These are phyloP conservation scores for Tylopilus vinaceipallidus DNA, from an alignment of 768 basidiomycete genomes.

Conservation along the genomic window DNA sequence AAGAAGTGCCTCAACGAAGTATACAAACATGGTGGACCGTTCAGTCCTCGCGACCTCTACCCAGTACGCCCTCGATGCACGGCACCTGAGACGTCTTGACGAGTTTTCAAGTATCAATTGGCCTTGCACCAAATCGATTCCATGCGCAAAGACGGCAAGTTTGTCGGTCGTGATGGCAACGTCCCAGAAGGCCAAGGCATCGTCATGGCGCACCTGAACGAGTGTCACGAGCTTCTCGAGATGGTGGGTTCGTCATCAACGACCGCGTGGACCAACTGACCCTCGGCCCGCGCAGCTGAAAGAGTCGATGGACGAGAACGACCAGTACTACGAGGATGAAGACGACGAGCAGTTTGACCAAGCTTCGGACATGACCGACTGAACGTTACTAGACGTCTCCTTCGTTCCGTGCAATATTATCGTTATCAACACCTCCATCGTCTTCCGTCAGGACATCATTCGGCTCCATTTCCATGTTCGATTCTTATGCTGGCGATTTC, in stretches of 20 bases:
- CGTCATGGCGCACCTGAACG: slow-evolving; percentile 91
- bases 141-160: slow-evolving; percentile 90
- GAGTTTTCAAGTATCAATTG: slow-evolving; percentile 71
- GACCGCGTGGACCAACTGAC: neutral
- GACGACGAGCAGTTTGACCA: slow-evolving; percentile 35
- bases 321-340: slow-evolving; percentile 52
- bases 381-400: neutral
- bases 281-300: slow-evolving; percentile 45
- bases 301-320: slow-evolving; percentile 75
- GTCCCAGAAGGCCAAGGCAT: slow-evolving; percentile 97
- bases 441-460: neutral
- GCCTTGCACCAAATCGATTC: slow-evolving; percentile 95
- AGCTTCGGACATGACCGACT: slow-evolving; percentile 11
- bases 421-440: neutral
- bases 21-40: slow-evolving; percentile 91
- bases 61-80: slow-evolving; percentile 55
- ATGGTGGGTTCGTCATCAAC: slow-evolving; percentile 56
- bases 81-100: slow-evolving; percentile 6
- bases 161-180: slow-evolving; percentile 81
- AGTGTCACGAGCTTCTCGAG: slow-evolving; percentile 93
- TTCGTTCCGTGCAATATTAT: neutral
- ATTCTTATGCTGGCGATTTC: no score
- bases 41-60: slow-evolving; percentile 88
- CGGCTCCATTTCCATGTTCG: no score
- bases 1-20: slow-evolving; percentile 98